Base-by-base conservation (phyloP, 352 stramenopile species). In the Phytophthora nicotianae region DNA sequence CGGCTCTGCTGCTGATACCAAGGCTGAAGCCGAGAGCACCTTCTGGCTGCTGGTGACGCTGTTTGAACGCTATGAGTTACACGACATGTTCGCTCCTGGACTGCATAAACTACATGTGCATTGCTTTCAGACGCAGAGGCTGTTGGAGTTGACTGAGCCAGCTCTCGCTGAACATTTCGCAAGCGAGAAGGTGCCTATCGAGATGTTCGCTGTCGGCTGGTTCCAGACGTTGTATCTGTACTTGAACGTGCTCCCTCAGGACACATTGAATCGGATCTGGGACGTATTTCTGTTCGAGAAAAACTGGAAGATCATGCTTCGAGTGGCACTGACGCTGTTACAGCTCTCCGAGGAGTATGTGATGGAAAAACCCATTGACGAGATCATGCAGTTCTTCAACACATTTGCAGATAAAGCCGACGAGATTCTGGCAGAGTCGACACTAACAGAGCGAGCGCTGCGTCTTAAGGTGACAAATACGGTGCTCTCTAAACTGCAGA, bases 201-300 rank as follows among this genome's bases (percentile, higher is more conserved):
- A 96, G 55, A 94, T 96, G 87, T 96, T 93, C 48, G 83, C 85
- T 17, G 86, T 96, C 26, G 87, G 87, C 35, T 96, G 87, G 87
- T 96, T 94, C 75, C 85, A 96, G 69, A 96, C 87, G 32, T 51
- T 96, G 24, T 96, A 91, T 52, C 68, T 95, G 27, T 96, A 96
- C 63, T 50, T 96, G 57, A 94, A 93, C 21, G 87, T 90, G 61
- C 69, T 96, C 16, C 87, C 87, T 9, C 61, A 69, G 35, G 77
- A 86, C 46, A 81, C 81, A 4, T 65, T 94, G 27, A 72, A 94
- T 62, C 75, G 80, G 43, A 83, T 96, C n/a, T 96, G 87, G 87
- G 86, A 96, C 42, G 81, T 96, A 14, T 94, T 96, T 49, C 49
- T 94, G 9, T 87, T 83, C 54, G 87, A 96, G 37, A 90, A 88